Evolutionary conservation across 805 yeast genomes (phyloP).

Genomic region (Wickerhamomyces silvicola): DNA sequence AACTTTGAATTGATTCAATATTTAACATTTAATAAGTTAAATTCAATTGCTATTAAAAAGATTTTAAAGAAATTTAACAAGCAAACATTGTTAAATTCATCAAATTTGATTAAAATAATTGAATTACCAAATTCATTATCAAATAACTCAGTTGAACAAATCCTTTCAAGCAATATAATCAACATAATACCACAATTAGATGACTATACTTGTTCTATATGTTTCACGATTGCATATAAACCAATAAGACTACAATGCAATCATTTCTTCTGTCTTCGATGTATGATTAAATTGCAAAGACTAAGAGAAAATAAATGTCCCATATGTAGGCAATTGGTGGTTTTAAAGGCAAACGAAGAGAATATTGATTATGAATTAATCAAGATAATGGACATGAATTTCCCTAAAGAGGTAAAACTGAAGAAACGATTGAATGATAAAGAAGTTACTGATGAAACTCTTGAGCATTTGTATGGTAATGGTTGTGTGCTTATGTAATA

Average conservation of each 20-base stretch:
- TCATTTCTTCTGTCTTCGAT: constrained; percentile 68
- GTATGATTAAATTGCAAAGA: constrained; percentile 62
- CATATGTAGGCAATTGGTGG: constrained; percentile 49
- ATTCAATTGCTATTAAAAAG: constrained; percentile 57
- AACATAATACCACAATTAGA: constrained; percentile 65
- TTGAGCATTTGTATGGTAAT: constrained; percentile 15
- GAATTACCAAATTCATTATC: constrained; percentile 15
- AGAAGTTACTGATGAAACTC: constrained; percentile 39
- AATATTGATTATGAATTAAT: constrained; percentile 53
- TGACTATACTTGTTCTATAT: constrained; percentile 70
- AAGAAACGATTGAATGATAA: constrained; percentile 50
- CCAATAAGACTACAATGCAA: constrained; percentile 61
- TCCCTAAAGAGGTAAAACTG: constrained; percentile 61
- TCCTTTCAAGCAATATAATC: constrained; percentile 49
- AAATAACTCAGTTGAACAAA: constrained; percentile 20
- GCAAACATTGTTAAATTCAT: constrained; percentile 51
- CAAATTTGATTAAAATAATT: constrained; percentile 40
- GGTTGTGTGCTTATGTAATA: constrained; percentile 11
- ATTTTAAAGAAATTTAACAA: constrained; percentile 74
- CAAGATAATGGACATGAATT: constrained; percentile 48
- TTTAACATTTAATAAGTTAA: constrained; percentile 54
- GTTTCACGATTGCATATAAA: constrained; percentile 63
- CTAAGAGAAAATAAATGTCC: constrained; percentile 59
- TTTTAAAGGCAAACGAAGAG: constrained; percentile 49
- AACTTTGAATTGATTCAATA: constrained; percentile 51